Conservation (phyloP, 495 filamentous ascomycete genomes). For the Pseudomonodictys pantanalensis region DNA sequence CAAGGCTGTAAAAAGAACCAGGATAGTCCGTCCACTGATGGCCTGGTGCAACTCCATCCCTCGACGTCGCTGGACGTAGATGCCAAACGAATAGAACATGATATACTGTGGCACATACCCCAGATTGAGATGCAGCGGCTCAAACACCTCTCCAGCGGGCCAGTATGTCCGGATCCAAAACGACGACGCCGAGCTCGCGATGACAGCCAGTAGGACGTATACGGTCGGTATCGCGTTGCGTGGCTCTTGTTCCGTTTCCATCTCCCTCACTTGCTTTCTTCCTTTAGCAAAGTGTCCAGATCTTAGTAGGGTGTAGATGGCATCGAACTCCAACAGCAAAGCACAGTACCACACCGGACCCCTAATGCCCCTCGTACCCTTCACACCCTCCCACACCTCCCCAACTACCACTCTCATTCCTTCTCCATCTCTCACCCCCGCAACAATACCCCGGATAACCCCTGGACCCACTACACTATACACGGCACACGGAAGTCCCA, state of each 20-base stretch:
- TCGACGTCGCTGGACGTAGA: background rate
- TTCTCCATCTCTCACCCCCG: background rate
- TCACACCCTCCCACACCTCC: background rate
- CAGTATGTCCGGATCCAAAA: conserved; percentile 1
- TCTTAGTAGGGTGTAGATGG: background rate
- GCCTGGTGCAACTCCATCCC: background rate
- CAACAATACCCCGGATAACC: background rate
- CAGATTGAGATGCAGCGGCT: background rate
- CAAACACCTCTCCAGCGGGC: background rate
- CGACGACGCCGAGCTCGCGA: background rate
- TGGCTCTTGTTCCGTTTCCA: background rate
- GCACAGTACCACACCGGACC: conserved; percentile 29
- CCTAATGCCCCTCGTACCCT: conserved; percentile 9
- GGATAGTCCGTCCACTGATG: background rate
- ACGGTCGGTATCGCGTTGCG: background rate
- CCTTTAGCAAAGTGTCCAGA: background rate
- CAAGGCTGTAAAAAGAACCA: background rate
- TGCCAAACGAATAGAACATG: conserved; percentile 9
- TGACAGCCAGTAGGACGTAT: background rate
- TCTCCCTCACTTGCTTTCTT: background rate
- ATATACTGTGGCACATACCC: conserved; percentile 21
- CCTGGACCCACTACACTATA: background rate
- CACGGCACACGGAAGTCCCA: conserved; percentile 14
- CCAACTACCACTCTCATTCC: background rate
- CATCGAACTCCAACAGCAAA: conserved; percentile 20